Percentiles rank a stretch among this genome's conserved stretches.
phyloP scores from a whole-genome alignment of 495 filamentous ascomycete species.

The Venustampulla echinocandica region DNA sequence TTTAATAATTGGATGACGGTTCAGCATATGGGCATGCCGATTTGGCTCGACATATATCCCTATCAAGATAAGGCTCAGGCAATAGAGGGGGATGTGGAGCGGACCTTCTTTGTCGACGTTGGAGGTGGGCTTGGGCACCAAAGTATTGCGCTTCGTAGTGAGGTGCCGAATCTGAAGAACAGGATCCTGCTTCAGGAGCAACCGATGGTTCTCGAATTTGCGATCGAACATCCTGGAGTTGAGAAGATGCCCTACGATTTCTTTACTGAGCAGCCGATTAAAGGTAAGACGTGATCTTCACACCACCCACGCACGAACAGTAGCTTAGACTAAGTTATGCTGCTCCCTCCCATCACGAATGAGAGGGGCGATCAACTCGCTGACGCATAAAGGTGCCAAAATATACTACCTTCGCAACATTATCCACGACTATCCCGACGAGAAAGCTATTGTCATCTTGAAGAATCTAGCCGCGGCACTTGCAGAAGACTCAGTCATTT shows the following conservation, averaged over 20 bases:
- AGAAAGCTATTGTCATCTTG: constrained; percentile 32
- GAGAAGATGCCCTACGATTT: constrained; percentile 39
- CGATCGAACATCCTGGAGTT: constrained; percentile 27
- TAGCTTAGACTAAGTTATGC: not conserved
- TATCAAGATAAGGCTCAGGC: constrained; percentile 14
- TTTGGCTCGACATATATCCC: constrained; percentile 28
- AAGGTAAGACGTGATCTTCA: constrained; percentile 37
- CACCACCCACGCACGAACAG: constrained; percentile 30
- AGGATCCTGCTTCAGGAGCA: constrained; percentile 46
- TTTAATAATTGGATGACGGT: constrained; percentile 34
- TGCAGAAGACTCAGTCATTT: constrained; percentile 29
- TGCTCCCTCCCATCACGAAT: not conserved
- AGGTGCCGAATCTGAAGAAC: constrained; percentile 4
- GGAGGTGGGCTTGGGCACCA: constrained; percentile 4
- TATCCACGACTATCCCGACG: constrained; percentile 38
- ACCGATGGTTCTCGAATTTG: constrained; percentile 26
- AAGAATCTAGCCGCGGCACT: constrained; percentile 28
- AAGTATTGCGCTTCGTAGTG: not conserved
- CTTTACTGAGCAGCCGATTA: constrained; percentile 38
- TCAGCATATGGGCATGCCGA: constrained; percentile 22
- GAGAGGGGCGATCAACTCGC: not conserved
- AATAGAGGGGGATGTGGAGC: constrained; percentile 27
- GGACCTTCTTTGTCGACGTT: constrained; percentile 36
- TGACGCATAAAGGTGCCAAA: constrained; percentile 27
- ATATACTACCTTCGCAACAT: constrained; percentile 40